Evolutionary conservation across 1,139 yeast genomes (phyloP).

Genomic region (Saccharomyces hybrid): DNA sequence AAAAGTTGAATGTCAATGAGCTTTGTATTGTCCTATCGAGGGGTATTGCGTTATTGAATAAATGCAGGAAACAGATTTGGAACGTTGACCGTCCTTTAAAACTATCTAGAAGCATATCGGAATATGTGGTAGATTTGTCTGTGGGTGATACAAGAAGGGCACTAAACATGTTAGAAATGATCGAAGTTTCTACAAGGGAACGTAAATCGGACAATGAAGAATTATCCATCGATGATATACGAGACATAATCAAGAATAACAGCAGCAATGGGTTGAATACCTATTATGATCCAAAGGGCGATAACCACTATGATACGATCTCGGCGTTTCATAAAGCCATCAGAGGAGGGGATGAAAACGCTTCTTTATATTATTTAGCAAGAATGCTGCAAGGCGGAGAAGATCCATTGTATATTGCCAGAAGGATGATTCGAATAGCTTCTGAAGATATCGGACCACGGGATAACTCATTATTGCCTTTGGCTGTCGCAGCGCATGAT

Average conservation of each 20-base stretch:
- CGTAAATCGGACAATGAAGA: slow-evolving; percentile 6
- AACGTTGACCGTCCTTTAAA: slow-evolving; percentile 37
- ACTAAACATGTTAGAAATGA: slow-evolving; percentile 62
- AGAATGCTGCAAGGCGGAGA: slow-evolving; percentile 90
- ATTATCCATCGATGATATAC: slow-evolving; percentile 12
- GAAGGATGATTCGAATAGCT: slow-evolving; percentile 89
- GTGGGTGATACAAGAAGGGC: slow-evolving; percentile 89
- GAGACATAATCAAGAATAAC: slow-evolving; percentile 22
- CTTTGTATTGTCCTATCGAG: slow-evolving; percentile 51
- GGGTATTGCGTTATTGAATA: slow-evolving; percentile 57
- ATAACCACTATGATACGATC: slow-evolving; percentile 87
- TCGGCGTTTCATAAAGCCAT: slow-evolving; percentile 91
- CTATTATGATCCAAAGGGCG: slow-evolving; percentile 83
- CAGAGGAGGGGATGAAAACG: slow-evolving; percentile 83
- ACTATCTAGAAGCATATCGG: slow-evolving; percentile 50
- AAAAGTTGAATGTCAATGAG: slow-evolving; percentile 53
- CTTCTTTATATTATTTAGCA: slow-evolving; percentile 77
- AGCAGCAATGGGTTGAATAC: slow-evolving; percentile 36
- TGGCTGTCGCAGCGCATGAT: slow-evolving; percentile 78
- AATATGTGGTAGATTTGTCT: slow-evolving; percentile 67
- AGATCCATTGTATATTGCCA: slow-evolving; percentile 80
- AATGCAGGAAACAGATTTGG: slow-evolving; percentile 42
- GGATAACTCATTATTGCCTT: slow-evolving; percentile 79
- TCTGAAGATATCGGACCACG: slow-evolving; percentile 82
- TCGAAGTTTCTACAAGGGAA: slow-evolving; percentile 34